Evolutionary conservation across 1,139 yeast genomes (phyloP).

Genomic region (Suhomyces panamericanus): DNA sequence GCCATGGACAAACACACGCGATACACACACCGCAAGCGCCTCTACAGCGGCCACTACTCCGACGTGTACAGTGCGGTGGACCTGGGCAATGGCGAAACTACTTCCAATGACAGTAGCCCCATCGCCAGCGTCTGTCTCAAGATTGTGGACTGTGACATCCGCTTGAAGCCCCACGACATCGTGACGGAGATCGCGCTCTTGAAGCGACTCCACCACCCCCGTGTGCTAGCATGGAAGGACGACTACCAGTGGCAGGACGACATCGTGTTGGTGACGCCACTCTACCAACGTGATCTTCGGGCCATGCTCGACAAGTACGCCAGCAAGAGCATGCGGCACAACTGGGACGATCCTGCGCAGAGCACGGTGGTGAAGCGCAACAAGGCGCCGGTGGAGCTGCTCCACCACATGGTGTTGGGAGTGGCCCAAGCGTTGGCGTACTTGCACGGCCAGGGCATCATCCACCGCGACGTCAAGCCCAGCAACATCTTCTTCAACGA

Average conservation of each 20-base stretch:
- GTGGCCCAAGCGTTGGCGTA: constrained; percentile 50
- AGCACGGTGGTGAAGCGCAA: constrained; percentile 16
- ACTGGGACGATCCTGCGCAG: constrained; percentile 20
- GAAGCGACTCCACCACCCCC: constrained; percentile 22
- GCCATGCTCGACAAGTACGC: constrained; percentile 24
- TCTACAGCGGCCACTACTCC: constrained; percentile 41
- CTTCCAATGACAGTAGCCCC: too few species aligned
- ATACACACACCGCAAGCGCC: constrained; percentile 23
- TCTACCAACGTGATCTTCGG: constrained; percentile 30
- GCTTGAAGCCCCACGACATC: constrained; percentile 41
- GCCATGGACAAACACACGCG: constrained; percentile 10
- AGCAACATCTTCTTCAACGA: constrained; percentile 61
- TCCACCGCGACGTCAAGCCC: constrained; percentile 88
- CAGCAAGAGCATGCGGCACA: constrained; percentile 22
- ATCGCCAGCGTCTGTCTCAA: constrained; percentile 44
- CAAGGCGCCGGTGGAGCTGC: constrained; percentile 2
- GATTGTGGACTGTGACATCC: constrained; percentile 41
- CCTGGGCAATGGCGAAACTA: not conserved
- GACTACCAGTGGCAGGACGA: constrained; percentile 35
- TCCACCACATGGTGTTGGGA: constrained; percentile 23
- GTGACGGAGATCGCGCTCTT: constrained; percentile 34
- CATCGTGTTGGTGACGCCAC: constrained; percentile 34
- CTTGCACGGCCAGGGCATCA: constrained; percentile 60
- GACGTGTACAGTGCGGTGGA: constrained; percentile 32
- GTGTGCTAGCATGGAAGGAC: constrained; percentile 25